Evolutionary conservation across 2,329 filamentous ascomycete species (phyloP).

Genomic region (Ceratocystis ficicola): DNA sequence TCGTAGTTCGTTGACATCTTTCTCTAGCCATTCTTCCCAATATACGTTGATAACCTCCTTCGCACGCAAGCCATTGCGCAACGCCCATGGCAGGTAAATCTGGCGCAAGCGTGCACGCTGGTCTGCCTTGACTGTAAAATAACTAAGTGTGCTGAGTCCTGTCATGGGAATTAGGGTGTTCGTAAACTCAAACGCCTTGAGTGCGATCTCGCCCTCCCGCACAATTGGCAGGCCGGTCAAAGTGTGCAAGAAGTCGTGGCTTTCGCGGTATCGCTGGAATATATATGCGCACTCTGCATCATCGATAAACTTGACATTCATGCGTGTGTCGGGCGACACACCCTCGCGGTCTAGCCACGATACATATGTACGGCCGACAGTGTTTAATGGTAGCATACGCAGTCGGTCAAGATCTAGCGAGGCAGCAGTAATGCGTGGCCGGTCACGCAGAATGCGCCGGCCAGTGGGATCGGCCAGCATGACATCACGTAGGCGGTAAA

Average conservation of each 20-base stretch:
- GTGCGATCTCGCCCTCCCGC: slow-evolving; percentile 90
- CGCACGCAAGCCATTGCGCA: slow-evolving; percentile 63
- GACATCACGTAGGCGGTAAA: slow-evolving; percentile 75
- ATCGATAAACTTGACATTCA: slow-evolving; percentile 77
- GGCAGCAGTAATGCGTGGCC: slow-evolving; percentile 75
- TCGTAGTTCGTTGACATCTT: slow-evolving; percentile 65
- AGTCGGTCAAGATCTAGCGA: slow-evolving; percentile 55
- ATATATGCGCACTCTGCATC: slow-evolving; percentile 95
- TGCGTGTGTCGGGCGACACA: slow-evolving; percentile 80
- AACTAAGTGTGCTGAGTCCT: slow-evolving; percentile 69
- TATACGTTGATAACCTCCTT: slow-evolving; percentile 90
- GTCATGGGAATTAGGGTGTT: slow-evolving; percentile 96
- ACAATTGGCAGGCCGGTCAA: slow-evolving; percentile 82
- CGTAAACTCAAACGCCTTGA: slow-evolving; percentile 95
- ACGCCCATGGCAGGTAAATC: slow-evolving; percentile 80
- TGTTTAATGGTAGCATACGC: slow-evolving; percentile 57
- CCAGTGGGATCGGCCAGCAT: slow-evolving; percentile 81
- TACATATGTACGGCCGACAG: slow-evolving; percentile 71
- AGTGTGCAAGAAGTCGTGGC: slow-evolving; percentile 95
- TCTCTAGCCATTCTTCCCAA: slow-evolving; percentile 90
- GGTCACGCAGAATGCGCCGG: slow-evolving; percentile 78
- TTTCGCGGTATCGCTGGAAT: slow-evolving; percentile 95
- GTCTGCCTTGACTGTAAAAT: slow-evolving; percentile 70
- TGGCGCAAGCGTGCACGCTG: slow-evolving; percentile 64
- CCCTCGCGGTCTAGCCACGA: slow-evolving; percentile 89